Evolutionary conservation across 2,329 filamentous ascomycete genomes (phyloP), one percentile per base, ranked within the genome.

Genomic region (Scytalidium lignicola): DNA sequence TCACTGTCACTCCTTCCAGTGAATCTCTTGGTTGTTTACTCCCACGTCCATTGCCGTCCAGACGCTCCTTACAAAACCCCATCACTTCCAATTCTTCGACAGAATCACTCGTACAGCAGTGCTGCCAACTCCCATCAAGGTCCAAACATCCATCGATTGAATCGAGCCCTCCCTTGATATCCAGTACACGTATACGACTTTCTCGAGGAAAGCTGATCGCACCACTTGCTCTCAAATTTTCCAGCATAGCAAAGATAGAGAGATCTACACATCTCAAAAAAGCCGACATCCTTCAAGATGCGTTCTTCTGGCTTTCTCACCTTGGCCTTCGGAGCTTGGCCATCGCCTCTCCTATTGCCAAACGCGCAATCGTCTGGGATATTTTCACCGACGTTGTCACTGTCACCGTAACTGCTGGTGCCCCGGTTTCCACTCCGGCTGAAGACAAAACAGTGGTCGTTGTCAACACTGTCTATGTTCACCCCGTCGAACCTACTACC

Each of bases 281-380:
- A n/a, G n/a, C n/a, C n/a, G n/a, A n/a, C n/a, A n/a, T n/a, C 19
- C 41, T 43, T 56, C 63, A 70, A 65, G 49, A 73, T 73, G 70
- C 69, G 64, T 64, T 67, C 63, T 47, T 70, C 69, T 28, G 60
- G 63, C 47, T 47, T 70, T 41, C 46, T 71, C 55, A 59, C 61
- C 40, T 59, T 65, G 45, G 54, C 66, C 55, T 58, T 61, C 48
- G 67, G 67, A 45, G 57, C 59, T 51, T 69, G 50, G 67, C 62
- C 50, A 44, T 65, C 44, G 65, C 65, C 43, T 60, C 54, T 22
- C 67, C 69, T 20, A 37, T 69, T 39, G 50, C 63, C 43, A 63
- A 62, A 58, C 58, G 58, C 53, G 57, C 54, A 12, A 43, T 52
- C 26, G 49, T 58, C 12, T 56, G 43, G 21, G 58, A 62, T 28